phyloP scores from a whole-genome alignment of 2,329 filamentous ascomycete species.

The Colletotrichum tofieldiae region DNA sequence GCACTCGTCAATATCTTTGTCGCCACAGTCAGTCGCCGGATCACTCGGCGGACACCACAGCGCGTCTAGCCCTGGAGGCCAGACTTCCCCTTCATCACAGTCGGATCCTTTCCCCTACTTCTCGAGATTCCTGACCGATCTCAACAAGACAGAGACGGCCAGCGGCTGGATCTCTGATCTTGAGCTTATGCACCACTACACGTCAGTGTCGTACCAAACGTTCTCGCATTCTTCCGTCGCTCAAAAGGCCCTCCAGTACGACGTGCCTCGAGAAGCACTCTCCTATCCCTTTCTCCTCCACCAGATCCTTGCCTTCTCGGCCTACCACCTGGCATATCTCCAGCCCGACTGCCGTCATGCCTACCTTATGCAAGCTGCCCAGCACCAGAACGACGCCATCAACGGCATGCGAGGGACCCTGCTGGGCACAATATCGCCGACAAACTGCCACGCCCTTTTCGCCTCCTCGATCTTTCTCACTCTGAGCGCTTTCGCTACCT shows the following conservation, averaged over 20 bases:
- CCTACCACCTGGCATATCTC: slow-evolving; percentile 51
- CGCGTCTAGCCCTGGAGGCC: slow-evolving; percentile 23
- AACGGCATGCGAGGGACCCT: slow-evolving; percentile 49
- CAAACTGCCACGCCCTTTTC: slow-evolving; percentile 54
- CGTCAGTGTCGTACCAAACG: slow-evolving; percentile 50
- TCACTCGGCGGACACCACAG: slow-evolving; percentile 27
- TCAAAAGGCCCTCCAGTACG: slow-evolving; percentile 47
- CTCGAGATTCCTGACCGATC: slow-evolving; percentile 46
- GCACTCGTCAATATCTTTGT: slow-evolving; percentile 33
- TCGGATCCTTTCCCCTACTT: slow-evolving; percentile 45
- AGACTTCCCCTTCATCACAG: slow-evolving; percentile 29
- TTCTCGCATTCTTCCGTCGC: slow-evolving; percentile 46
- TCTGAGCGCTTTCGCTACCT: slow-evolving; percentile 52
- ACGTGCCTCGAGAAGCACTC: slow-evolving; percentile 49
- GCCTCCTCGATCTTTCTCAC: slow-evolving; percentile 52
- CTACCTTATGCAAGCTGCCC: slow-evolving; percentile 50
- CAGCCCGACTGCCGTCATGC: slow-evolving; percentile 46
- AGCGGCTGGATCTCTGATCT: slow-evolving; percentile 55
- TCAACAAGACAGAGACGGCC: slow-evolving; percentile 44
- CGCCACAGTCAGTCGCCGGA: slow-evolving; percentile 32
- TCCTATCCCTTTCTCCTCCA: slow-evolving; percentile 51
- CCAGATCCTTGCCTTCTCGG: slow-evolving; percentile 52
- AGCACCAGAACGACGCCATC: slow-evolving; percentile 54
- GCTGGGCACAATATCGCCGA: slow-evolving; percentile 47
- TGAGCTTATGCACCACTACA: slow-evolving; percentile 56